These are phyloP conservation scores for Plantago ovata DNA, from an alignment of 257 asterid genomes.

Conservation along the genomic window DNA sequence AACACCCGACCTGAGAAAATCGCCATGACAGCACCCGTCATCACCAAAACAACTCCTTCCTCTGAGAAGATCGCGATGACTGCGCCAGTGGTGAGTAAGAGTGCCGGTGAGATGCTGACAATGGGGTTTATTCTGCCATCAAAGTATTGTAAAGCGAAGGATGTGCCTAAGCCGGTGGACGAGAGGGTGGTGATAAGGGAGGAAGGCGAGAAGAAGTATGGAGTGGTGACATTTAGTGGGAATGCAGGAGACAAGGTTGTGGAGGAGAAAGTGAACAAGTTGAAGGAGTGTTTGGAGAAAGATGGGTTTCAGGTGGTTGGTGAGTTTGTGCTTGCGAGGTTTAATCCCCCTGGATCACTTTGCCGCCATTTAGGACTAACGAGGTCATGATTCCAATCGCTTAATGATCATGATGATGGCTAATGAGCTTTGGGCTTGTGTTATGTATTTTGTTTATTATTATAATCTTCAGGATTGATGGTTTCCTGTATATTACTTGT, in stretches of 20 bases:
- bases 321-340: constrained; percentile 80
- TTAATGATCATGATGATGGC: neutral
- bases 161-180: constrained; percentile 84
- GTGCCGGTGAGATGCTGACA: constrained; percentile 48
- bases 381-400: constrained; percentile 82
- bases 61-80: constrained; percentile 68
- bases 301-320: constrained; percentile 69
- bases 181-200: constrained; percentile 72
- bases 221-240: constrained; percentile 76
- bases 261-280: constrained; percentile 52
- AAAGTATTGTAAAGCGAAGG: constrained; percentile 56
- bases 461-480: too few relatives aligned
- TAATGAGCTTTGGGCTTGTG: too few relatives aligned
- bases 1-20: constrained; percentile 63
- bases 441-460: too few relatives aligned
- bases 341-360: constrained; percentile 82
- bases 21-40: constrained; percentile 80
- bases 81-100: constrained; percentile 66
- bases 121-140: constrained; percentile 83
- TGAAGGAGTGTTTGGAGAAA: constrained; percentile 60
- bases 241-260: constrained; percentile 61
- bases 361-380: constrained; percentile 76
- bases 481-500: too few relatives aligned
- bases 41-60: constrained; percentile 39
- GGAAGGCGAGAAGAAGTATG: constrained; percentile 78